phyloP scores from a whole-genome alignment of 2,329 filamentous ascomycete genomes.

The Fusarium caatingaense region DNA sequence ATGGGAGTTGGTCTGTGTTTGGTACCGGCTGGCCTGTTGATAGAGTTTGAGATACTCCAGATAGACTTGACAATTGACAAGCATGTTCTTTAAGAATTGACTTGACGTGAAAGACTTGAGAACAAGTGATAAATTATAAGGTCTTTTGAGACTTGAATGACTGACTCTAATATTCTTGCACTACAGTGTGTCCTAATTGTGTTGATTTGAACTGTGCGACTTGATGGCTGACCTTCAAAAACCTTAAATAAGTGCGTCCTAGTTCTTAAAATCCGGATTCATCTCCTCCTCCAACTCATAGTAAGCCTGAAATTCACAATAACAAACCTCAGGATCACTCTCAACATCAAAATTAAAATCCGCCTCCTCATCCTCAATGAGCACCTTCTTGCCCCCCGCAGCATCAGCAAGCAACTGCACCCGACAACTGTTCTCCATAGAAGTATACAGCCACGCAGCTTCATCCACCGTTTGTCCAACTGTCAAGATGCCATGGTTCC shows the following conservation, averaged over 20 bases:
- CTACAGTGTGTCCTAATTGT: too few species aligned
- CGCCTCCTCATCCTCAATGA: constrained; percentile 57
- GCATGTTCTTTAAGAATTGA: background rate
- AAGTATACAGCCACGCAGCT: constrained; percentile 75
- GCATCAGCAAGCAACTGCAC: constrained; percentile 47
- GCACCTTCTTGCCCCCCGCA: constrained; percentile 49
- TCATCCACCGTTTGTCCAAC: constrained; percentile 78
- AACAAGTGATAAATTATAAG: background rate
- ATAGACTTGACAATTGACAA: background rate
- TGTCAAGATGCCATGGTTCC: constrained; percentile 78
- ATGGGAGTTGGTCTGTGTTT: background rate
- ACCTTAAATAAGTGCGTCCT: too few species aligned
- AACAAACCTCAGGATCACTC: constrained; percentile 44
- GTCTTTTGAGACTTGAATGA: background rate
- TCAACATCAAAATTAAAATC: constrained; percentile 50
- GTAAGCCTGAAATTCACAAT: constrained; percentile 46
- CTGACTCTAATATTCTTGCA: too few species aligned
- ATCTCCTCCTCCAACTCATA: constrained; percentile 45
- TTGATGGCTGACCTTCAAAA: too few species aligned
- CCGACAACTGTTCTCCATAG: constrained; percentile 74
- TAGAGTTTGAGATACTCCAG: background rate
- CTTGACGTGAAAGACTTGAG: background rate
- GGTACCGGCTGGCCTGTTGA: background rate
- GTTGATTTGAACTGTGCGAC: too few species aligned
- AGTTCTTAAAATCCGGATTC: constrained; percentile 42